Conservation (phyloP, 2,329 filamentous ascomycete genomes). For the Phialophora tarda region DNA sequence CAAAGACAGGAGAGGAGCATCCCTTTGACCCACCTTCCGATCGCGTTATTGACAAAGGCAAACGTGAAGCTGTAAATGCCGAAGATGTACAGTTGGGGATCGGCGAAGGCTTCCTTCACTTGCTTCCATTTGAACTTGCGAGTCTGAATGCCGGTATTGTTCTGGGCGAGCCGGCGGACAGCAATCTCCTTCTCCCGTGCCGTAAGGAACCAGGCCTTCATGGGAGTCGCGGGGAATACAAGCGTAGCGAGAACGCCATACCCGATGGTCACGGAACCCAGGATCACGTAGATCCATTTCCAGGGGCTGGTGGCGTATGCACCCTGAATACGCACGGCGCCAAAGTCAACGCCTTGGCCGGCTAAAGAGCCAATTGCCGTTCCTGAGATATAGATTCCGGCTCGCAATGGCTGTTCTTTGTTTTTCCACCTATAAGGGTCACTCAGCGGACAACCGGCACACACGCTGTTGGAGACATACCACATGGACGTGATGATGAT, state of each 20-base stretch:
- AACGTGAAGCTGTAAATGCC: slow-evolving; percentile 46
- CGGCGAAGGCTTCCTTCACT: slow-evolving; percentile 62
- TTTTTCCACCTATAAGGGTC: slow-evolving; percentile 18
- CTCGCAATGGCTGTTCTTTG: slow-evolving; percentile 20
- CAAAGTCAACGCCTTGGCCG: slow-evolving; percentile 21
- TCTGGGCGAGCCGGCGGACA: slow-evolving; percentile 64
- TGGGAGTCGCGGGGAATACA: slow-evolving; percentile 69
- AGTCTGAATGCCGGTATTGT: slow-evolving; percentile 68
- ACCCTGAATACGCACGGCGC: slow-evolving; percentile 17
- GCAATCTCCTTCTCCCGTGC: slow-evolving; percentile 69
- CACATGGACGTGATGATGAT: slow-evolving; percentile 25
- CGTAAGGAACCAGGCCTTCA: slow-evolving; percentile 71
- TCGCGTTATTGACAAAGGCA: slow-evolving; percentile 58
- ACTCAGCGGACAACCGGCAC: not conserved
- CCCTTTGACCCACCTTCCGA: slow-evolving; percentile 39
- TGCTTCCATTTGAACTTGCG: slow-evolving; percentile 59
- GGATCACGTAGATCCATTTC: slow-evolving; percentile 58
- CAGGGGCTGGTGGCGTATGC: slow-evolving; percentile 39
- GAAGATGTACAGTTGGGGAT: slow-evolving; percentile 70
- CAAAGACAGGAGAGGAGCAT: not conserved
- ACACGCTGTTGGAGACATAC: slow-evolving; percentile 5
- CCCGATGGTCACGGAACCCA: slow-evolving; percentile 48
- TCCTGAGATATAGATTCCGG: slow-evolving; percentile 19
- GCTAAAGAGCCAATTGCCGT: slow-evolving; percentile 20
- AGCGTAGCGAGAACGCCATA: slow-evolving; percentile 43